A percentile compares a stretch with the other conserved stretches of the same genome.
These are phyloP conservation scores for Chaetomiaceae sp. DNA, from an alignment of 2,329 filamentous ascomycete genomes.

Conservation along the genomic window DNA sequence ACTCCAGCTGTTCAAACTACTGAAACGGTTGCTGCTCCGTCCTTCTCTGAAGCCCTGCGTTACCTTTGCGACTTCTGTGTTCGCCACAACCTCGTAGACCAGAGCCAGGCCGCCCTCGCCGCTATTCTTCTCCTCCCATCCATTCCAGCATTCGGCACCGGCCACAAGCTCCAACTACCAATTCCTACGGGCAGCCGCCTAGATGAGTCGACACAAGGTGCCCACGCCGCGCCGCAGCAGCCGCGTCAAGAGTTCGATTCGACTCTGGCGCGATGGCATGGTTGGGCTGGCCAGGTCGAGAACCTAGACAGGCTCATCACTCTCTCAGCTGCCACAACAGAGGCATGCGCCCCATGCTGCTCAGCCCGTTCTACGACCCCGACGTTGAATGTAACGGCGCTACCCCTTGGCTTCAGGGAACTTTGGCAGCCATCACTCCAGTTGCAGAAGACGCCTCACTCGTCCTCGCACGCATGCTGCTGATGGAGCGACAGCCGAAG, in stretches of 20 bases:
- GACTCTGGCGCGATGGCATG: not conserved
- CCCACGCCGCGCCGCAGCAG: not conserved
- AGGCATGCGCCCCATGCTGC: constrained; percentile 24
- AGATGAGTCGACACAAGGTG: not conserved
- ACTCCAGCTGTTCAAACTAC: not conserved
- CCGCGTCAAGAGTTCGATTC: too few species aligned
- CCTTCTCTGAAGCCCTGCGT: constrained; percentile 16
- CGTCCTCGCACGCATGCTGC: constrained; percentile 25
- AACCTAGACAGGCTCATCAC: constrained; percentile 24
- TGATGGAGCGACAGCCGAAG: constrained; percentile 23
- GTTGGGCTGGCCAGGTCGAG: not conserved
- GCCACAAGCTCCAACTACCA: constrained; percentile 12
- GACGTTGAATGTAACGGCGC: constrained; percentile 26
- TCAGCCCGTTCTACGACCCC: constrained; percentile 26
- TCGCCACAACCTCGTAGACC: constrained; percentile 19
- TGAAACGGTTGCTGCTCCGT: constrained; percentile 1
- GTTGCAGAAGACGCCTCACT: constrained; percentile 1
- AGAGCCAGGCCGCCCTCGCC: constrained; percentile 24
- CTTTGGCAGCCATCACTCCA: constrained; percentile 22
- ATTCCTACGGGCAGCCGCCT: not conserved
- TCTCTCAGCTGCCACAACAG: constrained; percentile 7
- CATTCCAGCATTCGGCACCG: constrained; percentile 3
- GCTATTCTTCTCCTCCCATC: constrained; percentile 23
- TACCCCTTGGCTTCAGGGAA: constrained; percentile 28
- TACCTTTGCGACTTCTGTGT: constrained; percentile 23